Conservation (phyloP, 2,329 filamentous ascomycete genomes). For the Diaporthe humulicola region DNA sequence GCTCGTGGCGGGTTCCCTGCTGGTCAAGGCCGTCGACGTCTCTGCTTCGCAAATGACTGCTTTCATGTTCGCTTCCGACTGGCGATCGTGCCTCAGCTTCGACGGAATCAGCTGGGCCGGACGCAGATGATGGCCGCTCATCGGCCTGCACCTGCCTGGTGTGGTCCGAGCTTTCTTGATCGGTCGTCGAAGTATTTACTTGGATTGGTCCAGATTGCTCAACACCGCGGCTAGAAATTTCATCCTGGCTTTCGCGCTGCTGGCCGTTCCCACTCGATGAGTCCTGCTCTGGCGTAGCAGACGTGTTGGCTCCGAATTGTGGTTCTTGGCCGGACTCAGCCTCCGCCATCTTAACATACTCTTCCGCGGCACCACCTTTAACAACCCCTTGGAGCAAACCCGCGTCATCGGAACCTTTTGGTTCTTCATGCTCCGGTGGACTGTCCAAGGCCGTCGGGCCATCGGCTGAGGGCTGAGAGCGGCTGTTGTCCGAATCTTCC, state of each 20-base stretch:
- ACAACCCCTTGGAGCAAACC: not conserved
- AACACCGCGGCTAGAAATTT: not conserved
- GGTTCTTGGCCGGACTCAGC: not conserved
- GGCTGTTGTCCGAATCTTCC: not conserved
- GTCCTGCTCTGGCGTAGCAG: not conserved
- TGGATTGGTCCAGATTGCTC: not conserved
- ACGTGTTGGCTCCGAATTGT: not conserved
- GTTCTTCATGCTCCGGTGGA: not conserved
- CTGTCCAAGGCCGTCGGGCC: not conserved
- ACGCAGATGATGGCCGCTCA: not conserved
- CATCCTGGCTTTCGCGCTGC: not conserved
- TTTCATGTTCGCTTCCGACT: not conserved
- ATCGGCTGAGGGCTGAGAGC: not conserved
- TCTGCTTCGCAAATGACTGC: not conserved
- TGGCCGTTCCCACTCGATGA: not conserved
- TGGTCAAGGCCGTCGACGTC: not conserved
- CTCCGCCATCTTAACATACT: constrained; percentile 31
- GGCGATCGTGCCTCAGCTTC: not conserved
- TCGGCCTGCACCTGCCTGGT: not conserved
- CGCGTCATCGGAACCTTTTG: not conserved
- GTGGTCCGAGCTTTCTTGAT: not conserved
- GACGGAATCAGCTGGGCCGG: not conserved
- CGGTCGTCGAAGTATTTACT: not conserved
- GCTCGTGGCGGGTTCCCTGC: not conserved
- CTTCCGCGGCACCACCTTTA: constrained; percentile 34